Percentiles rank a stretch among this genome's conserved stretches.
Evolutionary conservation across 2,329 filamentous ascomycete species (phyloP).

Genomic region (Triangularia verruculosa): DNA sequence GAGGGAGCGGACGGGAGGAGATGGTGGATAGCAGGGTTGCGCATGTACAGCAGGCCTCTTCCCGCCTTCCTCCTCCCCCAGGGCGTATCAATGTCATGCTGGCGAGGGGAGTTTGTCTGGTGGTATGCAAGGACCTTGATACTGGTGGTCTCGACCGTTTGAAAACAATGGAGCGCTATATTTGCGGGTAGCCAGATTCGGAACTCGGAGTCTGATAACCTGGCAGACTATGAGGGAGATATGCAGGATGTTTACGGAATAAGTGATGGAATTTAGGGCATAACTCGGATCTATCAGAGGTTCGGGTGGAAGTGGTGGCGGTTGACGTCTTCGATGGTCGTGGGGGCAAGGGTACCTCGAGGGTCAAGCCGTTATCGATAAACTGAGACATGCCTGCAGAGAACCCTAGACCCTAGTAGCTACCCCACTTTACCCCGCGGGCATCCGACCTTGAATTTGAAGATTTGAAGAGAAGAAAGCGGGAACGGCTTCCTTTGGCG

Average conservation of each 20-base stretch:
- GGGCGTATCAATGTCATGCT: not conserved
- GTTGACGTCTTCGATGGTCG: constrained; percentile 8
- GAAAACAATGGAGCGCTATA: not conserved
- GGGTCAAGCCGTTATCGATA: not conserved
- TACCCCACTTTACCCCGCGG: constrained; percentile 1
- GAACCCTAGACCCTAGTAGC: not conserved
- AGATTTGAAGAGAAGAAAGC: not conserved
- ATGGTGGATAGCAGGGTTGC: constrained; percentile 55
- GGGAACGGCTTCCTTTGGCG: not conserved
- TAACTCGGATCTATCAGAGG: not conserved
- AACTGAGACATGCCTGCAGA: not conserved
- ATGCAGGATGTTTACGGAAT: not conserved
- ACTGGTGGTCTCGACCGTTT: not conserved
- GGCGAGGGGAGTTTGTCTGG: not conserved
- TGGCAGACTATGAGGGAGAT: not conserved
- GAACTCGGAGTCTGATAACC: not conserved
- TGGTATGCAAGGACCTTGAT: not conserved
- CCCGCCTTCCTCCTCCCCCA: not conserved
- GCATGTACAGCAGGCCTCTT: constrained; percentile 66
- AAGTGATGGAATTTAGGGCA: not conserved
- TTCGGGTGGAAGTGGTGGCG: constrained; percentile 5
- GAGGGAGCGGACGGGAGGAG: constrained; percentile 39
- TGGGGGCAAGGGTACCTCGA: not conserved
- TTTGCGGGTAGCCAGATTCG: not conserved
- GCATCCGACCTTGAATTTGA: not conserved